A percentile compares a stretch with the other conserved stretches of the same genome.
phyloP scores from a whole-genome alignment of 2,329 filamentous ascomycete species.

The Aaosphaeria pasadenensis region DNA sequence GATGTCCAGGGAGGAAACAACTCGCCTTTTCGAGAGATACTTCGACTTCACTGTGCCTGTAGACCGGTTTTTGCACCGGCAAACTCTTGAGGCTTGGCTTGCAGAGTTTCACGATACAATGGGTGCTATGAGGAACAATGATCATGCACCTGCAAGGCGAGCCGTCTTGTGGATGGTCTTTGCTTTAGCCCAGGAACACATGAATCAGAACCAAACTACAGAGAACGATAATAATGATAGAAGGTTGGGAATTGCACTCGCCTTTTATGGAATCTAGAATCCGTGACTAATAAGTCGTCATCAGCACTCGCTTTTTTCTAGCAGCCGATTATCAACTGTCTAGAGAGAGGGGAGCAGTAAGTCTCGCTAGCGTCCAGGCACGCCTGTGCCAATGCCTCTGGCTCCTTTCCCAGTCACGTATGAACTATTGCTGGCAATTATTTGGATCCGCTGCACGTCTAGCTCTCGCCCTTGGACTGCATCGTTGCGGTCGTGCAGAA shows the following conservation, averaged over 20 bases:
- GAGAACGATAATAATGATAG: conserved; percentile 14
- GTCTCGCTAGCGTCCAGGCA: conserved; percentile 57
- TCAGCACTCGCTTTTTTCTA: conserved; percentile 43
- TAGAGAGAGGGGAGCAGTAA: conserved; percentile 52
- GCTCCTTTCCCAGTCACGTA: conserved; percentile 56
- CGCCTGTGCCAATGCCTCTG: conserved; percentile 58
- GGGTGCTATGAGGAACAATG: conserved; percentile 38
- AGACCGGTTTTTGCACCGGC: conserved; percentile 57
- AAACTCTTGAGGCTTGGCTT: conserved; percentile 47
- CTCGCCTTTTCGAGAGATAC: conserved; percentile 51
- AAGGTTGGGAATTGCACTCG: not conserved
- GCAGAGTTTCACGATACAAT: conserved; percentile 47
- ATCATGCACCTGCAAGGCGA: conserved; percentile 42
- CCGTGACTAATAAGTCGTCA: no score
- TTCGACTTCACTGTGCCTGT: conserved; percentile 62
- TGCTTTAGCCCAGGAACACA: conserved; percentile 49
- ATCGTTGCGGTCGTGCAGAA: conserved; percentile 36
- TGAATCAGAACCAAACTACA: conserved; percentile 24
- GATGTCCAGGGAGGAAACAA: conserved; percentile 40
- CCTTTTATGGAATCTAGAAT: conserved; percentile 4
- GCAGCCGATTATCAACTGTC: conserved; percentile 44
- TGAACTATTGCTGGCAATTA: conserved; percentile 60
- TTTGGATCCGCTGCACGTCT: conserved; percentile 59
- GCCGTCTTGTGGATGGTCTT: conserved; percentile 54
- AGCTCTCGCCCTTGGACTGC: conserved; percentile 46